A percentile compares a stretch with the other conserved stretches of the same genome.
Conservation (phyloP, 257 asterid species). For the Solanum lycopersicoides region DNA sequence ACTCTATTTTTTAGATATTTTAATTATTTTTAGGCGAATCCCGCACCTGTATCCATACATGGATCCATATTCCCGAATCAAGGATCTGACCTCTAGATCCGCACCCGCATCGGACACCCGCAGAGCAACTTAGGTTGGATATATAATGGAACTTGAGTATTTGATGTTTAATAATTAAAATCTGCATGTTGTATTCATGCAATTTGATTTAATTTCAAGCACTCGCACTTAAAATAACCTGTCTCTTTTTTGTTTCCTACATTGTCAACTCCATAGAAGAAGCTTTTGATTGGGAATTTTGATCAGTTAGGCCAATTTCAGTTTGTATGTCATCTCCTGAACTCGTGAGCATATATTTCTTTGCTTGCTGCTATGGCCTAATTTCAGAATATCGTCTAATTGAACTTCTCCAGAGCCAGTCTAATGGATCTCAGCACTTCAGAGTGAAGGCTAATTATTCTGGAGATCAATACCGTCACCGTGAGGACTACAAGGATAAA, state of each 20-base stretch:
- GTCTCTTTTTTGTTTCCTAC: background rate
- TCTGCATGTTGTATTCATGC: background rate
- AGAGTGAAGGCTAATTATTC: constrained; percentile 18
- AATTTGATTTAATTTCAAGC: background rate
- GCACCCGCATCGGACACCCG: no score
- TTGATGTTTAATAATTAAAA: background rate
- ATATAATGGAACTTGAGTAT: background rate
- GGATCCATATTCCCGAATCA: no score
- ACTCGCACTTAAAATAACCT: background rate
- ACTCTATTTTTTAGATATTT: no score
- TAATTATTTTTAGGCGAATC: no score
- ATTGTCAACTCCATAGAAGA: background rate
- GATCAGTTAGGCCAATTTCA: background rate
- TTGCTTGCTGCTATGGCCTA: background rate
- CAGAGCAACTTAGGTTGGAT: background rate
- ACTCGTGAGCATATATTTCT: background rate
- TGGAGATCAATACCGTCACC: constrained; percentile 9
- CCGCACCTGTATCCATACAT: no score
- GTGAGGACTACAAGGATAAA: background rate
- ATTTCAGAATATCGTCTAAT: background rate
- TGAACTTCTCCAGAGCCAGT: constrained; percentile 17
- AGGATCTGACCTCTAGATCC: no score
- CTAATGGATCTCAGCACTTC: constrained; percentile 22
- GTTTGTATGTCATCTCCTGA: background rate
- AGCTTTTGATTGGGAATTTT: background rate